Conservation (phyloP, 2,329 filamentous ascomycete species). For the Aspergillus versicolor region DNA sequence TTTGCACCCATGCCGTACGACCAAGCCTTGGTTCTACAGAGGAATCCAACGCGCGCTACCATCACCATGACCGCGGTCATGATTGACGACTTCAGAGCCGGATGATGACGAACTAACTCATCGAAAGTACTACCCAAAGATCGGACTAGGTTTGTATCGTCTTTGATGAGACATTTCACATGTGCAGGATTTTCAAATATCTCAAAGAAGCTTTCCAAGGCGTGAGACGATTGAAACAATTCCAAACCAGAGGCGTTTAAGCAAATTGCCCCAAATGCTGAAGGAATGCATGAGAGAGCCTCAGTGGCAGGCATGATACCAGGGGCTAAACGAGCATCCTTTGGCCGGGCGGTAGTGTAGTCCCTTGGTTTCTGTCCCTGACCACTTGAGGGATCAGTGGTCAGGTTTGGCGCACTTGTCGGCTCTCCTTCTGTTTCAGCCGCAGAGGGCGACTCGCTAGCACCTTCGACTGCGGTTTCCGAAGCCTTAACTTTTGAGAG, state of each 20-base stretch:
- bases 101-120: constrained; percentile 91
- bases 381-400: constrained; percentile 21
- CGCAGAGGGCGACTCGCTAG: constrained; percentile 13
- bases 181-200: constrained; percentile 95
- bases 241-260: constrained; percentile 84
- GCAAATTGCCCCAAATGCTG: constrained; percentile 89
- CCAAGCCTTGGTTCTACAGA: constrained; percentile 70
- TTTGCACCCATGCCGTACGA: constrained; percentile 74
- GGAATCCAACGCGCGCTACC: constrained; percentile 74
- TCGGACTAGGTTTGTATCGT: constrained; percentile 69
- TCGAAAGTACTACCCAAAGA: constrained; percentile 84
- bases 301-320: constrained; percentile 87
- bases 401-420: constrained; percentile 33
- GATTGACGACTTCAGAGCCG: constrained; percentile 74
- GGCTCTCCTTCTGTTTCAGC: constrained; percentile 36
- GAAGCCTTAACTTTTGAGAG: constrained; percentile 38
- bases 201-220: constrained; percentile 84
- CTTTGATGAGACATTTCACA: constrained; percentile 72
- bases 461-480: constrained; percentile 30
- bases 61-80: constrained; percentile 84
- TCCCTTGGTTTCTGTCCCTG: constrained; percentile 26
- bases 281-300: constrained; percentile 81
- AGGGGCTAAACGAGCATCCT: constrained; percentile 49
- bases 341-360: constrained; percentile 31
- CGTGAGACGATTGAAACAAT: constrained; percentile 78